Conservation (phyloP, 2,329 filamentous ascomycete species). For the Geosmithia putterillii region DNA sequence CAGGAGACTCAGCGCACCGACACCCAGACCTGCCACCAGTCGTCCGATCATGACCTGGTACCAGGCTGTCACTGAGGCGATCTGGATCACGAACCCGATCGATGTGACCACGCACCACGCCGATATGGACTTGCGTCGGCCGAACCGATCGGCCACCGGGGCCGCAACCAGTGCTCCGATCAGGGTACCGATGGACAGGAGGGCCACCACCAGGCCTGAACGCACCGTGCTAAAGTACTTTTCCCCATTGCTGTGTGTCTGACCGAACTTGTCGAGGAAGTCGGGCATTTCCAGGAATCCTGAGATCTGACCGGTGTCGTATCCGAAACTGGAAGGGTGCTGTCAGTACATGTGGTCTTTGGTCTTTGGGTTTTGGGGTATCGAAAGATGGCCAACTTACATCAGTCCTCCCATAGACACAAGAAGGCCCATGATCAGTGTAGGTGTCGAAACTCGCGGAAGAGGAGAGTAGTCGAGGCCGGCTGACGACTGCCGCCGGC, state of each 20-base stretch:
- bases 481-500: constrained; percentile 18
- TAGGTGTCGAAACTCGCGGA: constrained; percentile 22
- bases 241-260: constrained; percentile 22
- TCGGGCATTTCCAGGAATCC: constrained; percentile 47
- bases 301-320: constrained; percentile 40
- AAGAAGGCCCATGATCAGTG: constrained; percentile 23
- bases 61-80: constrained; percentile 42
- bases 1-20: constrained; percentile 51
- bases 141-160: constrained; percentile 51
- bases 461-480: constrained; percentile 32
- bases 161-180: constrained; percentile 48
- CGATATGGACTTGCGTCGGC: constrained; percentile 50
- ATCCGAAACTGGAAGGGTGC: constrained; percentile 23
- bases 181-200: constrained; percentile 47
- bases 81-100: constrained; percentile 56
- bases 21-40: constrained; percentile 52
- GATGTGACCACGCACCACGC: constrained; percentile 48
- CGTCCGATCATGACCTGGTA: constrained; percentile 55
- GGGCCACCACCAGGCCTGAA: constrained; percentile 45
- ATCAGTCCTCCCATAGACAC: constrained; percentile 33
- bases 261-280: constrained; percentile 38
- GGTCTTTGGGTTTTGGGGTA: background rate
- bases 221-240: constrained; percentile 37
- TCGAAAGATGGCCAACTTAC: constrained; percentile 12
- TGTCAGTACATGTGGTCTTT: background rate